These are phyloP conservation scores for Hortiboletus campestris DNA, from an alignment of 768 basidiomycete genomes.

Conservation along the genomic window DNA sequence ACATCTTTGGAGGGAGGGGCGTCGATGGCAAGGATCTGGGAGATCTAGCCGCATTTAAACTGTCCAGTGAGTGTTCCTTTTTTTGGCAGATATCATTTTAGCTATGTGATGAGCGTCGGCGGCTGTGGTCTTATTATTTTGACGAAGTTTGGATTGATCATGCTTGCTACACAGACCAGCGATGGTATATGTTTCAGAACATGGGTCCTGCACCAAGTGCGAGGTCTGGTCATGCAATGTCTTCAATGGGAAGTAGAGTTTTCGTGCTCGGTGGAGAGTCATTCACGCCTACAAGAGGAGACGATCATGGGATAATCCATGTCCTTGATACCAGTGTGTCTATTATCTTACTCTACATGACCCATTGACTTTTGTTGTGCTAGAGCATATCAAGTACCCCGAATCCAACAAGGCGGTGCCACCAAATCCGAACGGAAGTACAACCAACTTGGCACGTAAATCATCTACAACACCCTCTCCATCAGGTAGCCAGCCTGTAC, in stretches of 20 bases:
- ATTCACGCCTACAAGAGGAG: conserved; percentile 64
- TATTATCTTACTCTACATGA: background rate
- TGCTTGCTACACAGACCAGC: conserved; percentile 59
- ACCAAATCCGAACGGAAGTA: conserved; percentile 31
- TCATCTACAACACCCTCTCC: conserved; percentile 42
- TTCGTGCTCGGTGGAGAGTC: conserved; percentile 96
- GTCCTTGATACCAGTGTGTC: conserved; percentile 91
- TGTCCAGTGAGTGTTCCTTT: conserved; percentile 71
- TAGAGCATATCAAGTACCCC: conserved; percentile 94
- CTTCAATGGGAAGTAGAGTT: conserved; percentile 81
- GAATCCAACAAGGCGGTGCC: conserved; percentile 49
- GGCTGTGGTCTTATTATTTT: background rate
- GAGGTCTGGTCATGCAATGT: conserved; percentile 98
- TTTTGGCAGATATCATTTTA: background rate
- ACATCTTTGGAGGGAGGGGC: conserved; percentile 95
- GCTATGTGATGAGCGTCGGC: background rate
- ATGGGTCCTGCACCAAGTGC: conserved; percentile 96
- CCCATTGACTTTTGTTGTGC: conserved; percentile 2
- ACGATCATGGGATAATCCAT: conserved; percentile 82
- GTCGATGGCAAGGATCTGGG: conserved; percentile 95
- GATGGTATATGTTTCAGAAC: conserved; percentile 99
- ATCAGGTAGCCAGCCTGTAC: conserved; percentile 27
- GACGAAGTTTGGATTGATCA: conserved; percentile 13
- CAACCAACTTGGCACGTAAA: conserved; percentile 43
- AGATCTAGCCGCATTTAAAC: conserved; percentile 95